Evolutionary conservation across 2,329 filamentous ascomycete genomes (phyloP), one percentile per base, ranked within the genome.

Genomic region (Colletotrichum truncatum): DNA sequence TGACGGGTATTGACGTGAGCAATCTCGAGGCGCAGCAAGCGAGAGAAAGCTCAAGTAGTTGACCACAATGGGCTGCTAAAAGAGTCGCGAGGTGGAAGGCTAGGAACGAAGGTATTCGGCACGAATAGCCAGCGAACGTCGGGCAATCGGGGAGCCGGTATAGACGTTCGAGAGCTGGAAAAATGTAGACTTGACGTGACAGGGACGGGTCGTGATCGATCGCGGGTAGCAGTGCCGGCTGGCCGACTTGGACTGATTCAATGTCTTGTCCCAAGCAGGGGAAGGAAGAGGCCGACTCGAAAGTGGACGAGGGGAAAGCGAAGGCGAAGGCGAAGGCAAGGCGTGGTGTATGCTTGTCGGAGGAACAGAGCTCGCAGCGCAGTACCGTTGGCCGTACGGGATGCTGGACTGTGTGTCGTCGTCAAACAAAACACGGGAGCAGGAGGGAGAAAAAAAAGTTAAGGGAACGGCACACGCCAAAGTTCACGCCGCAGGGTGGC

Each of bases 1-100:
- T 84, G 80, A 81, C 82, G 52, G 32, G 39, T 65, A 63, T 43
- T 18, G 63, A 58, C 28, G 39, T 34, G 41, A 59, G 43, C 32
- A 51, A 34, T 55, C 49, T 53, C 53, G 26, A 32, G 30, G 59
- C 45, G 55, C 46, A 18, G 48, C 26, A 34, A 34, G 46, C 57
- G 41, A 61, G 56, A 43, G 51, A 51, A 23, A 41, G 66, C 39
- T 55, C 32, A 21, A 14, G 34, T 63, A n/a, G 28, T 12, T 34
- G 25, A 45, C 39, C 41, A 28, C 62, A 36, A 55, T 36, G n/a
- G 34, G 32, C 53, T 21, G 52, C 23, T 25, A 34, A 38, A 30
- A 61, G 11, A 32, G n/a, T 28, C 41, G 54, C 41, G 36, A 46
- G 18, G 21, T 39, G 32, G 34, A 25, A 12, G 14, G 48, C 11